phyloP scores from a whole-genome alignment of 495 filamentous ascomycete genomes.

The Neurospora sp. region DNA sequence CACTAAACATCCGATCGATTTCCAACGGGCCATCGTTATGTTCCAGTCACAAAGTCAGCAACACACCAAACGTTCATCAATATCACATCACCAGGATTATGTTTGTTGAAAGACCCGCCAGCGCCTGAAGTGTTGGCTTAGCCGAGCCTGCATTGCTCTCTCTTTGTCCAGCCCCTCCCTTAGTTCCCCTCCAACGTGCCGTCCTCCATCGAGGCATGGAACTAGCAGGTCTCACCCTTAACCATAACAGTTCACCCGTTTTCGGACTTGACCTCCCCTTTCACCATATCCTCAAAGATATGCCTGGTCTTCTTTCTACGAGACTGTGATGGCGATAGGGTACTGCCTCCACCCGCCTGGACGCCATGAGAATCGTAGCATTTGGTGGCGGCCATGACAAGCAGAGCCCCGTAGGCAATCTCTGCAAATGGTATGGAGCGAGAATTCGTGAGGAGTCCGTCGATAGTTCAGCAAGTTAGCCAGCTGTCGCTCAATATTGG shows the following conservation, averaged over 20 bases:
- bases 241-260: too few relatives aligned
- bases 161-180: neutral
- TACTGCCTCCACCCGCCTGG: neutral
- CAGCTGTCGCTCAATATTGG: neutral
- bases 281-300: too few relatives aligned
- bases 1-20: neutral
- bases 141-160: neutral
- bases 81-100: neutral
- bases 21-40: neutral
- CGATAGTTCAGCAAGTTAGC: neutral
- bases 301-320: too few relatives aligned
- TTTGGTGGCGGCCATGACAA: neutral
- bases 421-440: neutral
- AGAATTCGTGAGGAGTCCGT: neutral
- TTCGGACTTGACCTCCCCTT: too few relatives aligned
- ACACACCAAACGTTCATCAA: neutral
- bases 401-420: neutral
- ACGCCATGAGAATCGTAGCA: neutral
- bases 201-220: neutral
- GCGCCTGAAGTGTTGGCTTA: neutral
- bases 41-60: neutral
- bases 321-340: too few relatives aligned
- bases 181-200: neutral
- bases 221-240: too few relatives aligned
- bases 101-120: neutral